phyloP scores from a whole-genome alignment of 2,329 filamentous ascomycete genomes.

The Penicillium sp. region DNA sequence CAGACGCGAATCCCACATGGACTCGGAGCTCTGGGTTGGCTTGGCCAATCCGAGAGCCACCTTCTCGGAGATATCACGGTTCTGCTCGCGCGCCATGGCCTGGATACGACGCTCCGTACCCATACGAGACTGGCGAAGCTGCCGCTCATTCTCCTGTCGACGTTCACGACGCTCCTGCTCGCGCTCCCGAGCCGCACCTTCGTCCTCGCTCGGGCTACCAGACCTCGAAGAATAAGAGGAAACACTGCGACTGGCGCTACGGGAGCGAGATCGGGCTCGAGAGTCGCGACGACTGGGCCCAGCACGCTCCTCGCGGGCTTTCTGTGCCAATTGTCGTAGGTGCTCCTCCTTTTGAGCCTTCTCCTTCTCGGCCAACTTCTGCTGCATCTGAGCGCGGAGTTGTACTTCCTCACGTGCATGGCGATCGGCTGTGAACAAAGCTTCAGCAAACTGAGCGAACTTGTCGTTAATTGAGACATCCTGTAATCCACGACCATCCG shows the following conservation, averaged over 20 bases:
- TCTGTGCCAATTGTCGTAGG: slow-evolving; percentile 81
- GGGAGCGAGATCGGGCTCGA: slow-evolving; percentile 47
- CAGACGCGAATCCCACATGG: slow-evolving; percentile 94
- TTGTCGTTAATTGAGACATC: slow-evolving; percentile 98
- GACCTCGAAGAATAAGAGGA: slow-evolving; percentile 48
- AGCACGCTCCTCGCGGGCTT: slow-evolving; percentile 79
- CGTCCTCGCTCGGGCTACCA: slow-evolving; percentile 59
- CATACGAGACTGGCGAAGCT: slow-evolving; percentile 92
- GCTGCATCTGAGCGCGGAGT: slow-evolving; percentile 90
- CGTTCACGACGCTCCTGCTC: slow-evolving; percentile 76
- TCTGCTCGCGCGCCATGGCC: slow-evolving; percentile 91
- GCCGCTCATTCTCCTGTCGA: slow-evolving; percentile 79
- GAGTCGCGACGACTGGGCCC: slow-evolving; percentile 53
- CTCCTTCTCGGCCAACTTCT: slow-evolving; percentile 93
- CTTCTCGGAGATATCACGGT: slow-evolving; percentile 96
- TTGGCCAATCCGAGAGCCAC: slow-evolving; percentile 93
- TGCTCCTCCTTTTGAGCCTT: slow-evolving; percentile 93
- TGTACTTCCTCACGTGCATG: slow-evolving; percentile 95
- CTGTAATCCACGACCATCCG: slow-evolving; percentile 86
- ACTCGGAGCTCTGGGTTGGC: slow-evolving; percentile 85
- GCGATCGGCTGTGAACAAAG: slow-evolving; percentile 88
- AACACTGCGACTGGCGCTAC: slow-evolving; percentile 43
- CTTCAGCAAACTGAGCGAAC: slow-evolving; percentile 94
- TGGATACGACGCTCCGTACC: slow-evolving; percentile 88
- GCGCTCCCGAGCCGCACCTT: slow-evolving; percentile 71